phyloP scores from a whole-genome alignment of 73 alveolate genomes.

The Symbiodinium pilosum region DNA sequence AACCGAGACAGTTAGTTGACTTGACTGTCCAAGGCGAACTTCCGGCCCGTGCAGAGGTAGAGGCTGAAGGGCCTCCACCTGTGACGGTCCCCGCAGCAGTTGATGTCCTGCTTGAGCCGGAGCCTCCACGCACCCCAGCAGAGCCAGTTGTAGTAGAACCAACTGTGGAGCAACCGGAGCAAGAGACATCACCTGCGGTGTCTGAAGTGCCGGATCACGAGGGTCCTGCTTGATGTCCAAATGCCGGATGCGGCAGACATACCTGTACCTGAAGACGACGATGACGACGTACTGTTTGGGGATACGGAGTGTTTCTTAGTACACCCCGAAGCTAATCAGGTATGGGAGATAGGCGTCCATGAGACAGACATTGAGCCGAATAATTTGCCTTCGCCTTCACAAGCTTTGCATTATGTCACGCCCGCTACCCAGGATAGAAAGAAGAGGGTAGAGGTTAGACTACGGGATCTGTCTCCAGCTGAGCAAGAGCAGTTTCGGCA shows the following conservation, averaged over 20 bases:
- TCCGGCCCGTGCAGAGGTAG: background rate
- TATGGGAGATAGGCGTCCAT: background rate
- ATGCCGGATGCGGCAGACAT: background rate
- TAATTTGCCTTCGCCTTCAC: background rate
- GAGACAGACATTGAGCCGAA: background rate
- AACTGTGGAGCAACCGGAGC: background rate
- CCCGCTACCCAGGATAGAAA: background rate
- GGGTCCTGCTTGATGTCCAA: background rate
- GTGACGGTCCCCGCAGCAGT: too few species aligned
- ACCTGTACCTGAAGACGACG: background rate
- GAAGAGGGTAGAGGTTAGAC: background rate
- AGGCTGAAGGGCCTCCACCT: background rate
- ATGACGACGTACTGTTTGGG: background rate
- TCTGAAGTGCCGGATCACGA: background rate
- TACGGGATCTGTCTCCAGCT: background rate
- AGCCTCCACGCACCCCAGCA: too few species aligned
- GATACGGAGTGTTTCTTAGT: background rate
- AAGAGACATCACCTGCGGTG: background rate
- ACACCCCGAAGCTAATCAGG: background rate
- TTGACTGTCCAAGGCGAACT: background rate
- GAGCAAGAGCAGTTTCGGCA: background rate
- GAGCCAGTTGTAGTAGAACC: too few species aligned
- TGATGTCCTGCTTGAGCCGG: too few species aligned
- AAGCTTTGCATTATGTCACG: background rate
- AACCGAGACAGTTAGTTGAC: background rate